Base-by-base conservation (phyloP, 805 yeast genomes). In the Candida glaebosa region DNA sequence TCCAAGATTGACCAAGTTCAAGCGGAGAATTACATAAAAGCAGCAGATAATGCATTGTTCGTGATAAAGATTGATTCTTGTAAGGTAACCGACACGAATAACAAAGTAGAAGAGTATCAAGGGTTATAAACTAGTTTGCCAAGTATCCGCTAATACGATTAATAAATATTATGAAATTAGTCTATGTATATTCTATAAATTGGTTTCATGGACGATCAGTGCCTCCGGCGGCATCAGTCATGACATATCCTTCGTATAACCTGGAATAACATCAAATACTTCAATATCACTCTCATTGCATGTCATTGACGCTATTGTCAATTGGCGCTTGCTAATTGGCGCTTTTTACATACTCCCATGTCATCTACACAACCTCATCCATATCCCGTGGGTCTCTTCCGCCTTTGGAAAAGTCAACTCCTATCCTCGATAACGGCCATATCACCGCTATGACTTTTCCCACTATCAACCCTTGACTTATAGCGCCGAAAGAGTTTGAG, bases 401-500 rank as follows among this genome's bases (percentile, higher is more conserved):
- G 8, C 62, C 61, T 12, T 39, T 32, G 5, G 49, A 30, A 15
- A 62, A 46, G 38, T 59, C 63, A 4, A 50, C 36, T 3, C 69
- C 66, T 5, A 59, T 44, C 39, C 74, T 53, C 38, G 48, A 47
- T 28, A 56, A 43, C 1, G 96, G 97, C 82, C 85, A 87, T 34
- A 89, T 60, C 1, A 90, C 70, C 34, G 65, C 61, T 1, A 77
- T 67, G 1, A 84, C 96, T 53, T 79, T 84, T 1, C 96, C 97
- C 8, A 86, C 54, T 17, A 89, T 81, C 43, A 91, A 64, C 0
- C 91, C 96, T 30, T 80, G 75, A 12, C 95, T 82, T 0, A 91
- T 75, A 0, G 97, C 96, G 0, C 98, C 98, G 65, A 86, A 91
- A 6, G 74, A 76, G 59, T 89, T 90, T 39, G 91, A 82, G 63